These are phyloP conservation scores for Erodium texanum DNA, from an alignment of 441 rosid genomes.

Conservation along the genomic window DNA sequence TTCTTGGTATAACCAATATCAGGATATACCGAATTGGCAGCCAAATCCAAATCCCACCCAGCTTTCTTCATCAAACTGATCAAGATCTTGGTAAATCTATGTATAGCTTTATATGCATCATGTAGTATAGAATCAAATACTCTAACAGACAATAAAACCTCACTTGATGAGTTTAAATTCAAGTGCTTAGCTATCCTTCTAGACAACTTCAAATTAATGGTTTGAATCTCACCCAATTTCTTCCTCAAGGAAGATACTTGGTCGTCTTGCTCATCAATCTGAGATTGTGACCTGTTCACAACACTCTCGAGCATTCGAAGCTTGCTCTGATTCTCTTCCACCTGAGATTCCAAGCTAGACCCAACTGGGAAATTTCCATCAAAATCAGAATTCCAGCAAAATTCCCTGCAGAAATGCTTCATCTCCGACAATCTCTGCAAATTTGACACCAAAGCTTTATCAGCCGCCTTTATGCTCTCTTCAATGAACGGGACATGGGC, in stretches of 20 bases:
- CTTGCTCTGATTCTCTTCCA: constrained; percentile 89
- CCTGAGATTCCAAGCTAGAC: constrained; percentile 77
- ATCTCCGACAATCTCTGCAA: constrained; percentile 61
- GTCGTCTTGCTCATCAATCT: constrained; percentile 61
- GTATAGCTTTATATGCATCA: constrained; percentile 55
- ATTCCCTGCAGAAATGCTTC: constrained; percentile 43
- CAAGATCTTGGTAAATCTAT: constrained; percentile 61
- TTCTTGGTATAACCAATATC: constrained; percentile 44
- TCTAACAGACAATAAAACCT: constrained; percentile 47
- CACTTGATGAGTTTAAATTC: constrained; percentile 36
- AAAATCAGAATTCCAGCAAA: constrained; percentile 36
- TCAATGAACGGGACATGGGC: constrained; percentile 72
- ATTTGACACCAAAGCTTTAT: constrained; percentile 58
- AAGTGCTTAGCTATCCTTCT: constrained; percentile 38
- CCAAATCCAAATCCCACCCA: constrained; percentile 85
- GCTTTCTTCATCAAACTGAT: constrained; percentile 70
- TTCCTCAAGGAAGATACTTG: constrained; percentile 45
- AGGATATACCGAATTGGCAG: constrained; percentile 50
- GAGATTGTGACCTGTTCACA: constrained; percentile 68
- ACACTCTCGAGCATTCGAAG: constrained; percentile 59
- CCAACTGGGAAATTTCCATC: constrained; percentile 39
- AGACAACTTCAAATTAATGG: constrained; percentile 41
- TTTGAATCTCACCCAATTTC: constrained; percentile 50
- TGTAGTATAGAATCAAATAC: constrained; percentile 57
- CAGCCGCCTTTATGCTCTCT: constrained; percentile 50